These are phyloP conservation scores for Alternaria burnsii DNA, from an alignment of 2,329 filamentous ascomycete genomes.

Conservation along the genomic window DNA sequence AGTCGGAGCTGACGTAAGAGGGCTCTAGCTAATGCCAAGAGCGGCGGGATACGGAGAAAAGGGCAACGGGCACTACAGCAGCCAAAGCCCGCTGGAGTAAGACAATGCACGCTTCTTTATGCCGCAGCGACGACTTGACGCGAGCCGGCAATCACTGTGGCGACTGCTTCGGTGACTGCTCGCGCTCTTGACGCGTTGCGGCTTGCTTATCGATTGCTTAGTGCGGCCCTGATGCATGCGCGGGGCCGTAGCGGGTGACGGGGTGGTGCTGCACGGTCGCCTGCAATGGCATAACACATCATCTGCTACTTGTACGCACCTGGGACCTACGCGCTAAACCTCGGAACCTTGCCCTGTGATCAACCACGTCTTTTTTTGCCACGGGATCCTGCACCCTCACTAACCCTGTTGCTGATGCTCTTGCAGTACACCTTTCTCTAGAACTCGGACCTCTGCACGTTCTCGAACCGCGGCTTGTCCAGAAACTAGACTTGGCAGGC, in stretches of 20 bases:
- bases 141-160: neutral
- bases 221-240: conserved; percentile 21
- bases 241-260: conserved; percentile 22
- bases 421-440: conserved; percentile 2
- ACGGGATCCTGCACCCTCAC: conserved; percentile 1
- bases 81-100: neutral
- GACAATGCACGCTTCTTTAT: neutral
- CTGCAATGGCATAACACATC: conserved; percentile 37
- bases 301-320: conserved; percentile 33
- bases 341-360: conserved; percentile 18
- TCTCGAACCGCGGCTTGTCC: conserved; percentile 4
- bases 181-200: conserved; percentile 24
- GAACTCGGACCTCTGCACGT: neutral
- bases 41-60: neutral
- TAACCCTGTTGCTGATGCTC: conserved; percentile 11
- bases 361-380: conserved; percentile 2
- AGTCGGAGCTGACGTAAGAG: conserved; percentile 34
- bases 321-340: conserved; percentile 24
- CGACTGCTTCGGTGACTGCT: neutral
- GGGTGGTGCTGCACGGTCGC: conserved; percentile 22
- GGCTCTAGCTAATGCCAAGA: conserved; percentile 6
- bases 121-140: neutral
- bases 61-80: neutral
- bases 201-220: conserved; percentile 33
- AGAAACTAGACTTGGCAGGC: conserved; percentile 14